Evolutionary conservation across 371 early-diverging fungal genomes (phyloP).

Genomic region (Mortierella sp.): DNA sequence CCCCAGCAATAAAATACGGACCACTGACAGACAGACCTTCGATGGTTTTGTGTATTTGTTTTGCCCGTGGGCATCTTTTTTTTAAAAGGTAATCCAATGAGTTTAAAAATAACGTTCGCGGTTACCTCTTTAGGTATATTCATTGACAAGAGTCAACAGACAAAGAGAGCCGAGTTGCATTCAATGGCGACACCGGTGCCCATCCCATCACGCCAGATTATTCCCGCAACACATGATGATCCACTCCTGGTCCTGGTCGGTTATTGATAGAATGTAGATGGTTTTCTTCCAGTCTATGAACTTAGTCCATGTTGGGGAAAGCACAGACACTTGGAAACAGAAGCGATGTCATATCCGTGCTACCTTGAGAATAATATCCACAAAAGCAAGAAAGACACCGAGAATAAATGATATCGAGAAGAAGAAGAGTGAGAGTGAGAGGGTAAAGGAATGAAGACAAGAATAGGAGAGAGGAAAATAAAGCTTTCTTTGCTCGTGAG

Average conservation of each 20-base stretch:
- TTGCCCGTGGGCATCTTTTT: constrained; percentile 42
- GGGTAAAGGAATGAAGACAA: neutral
- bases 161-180: constrained; percentile 5
- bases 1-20: neutral
- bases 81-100: neutral
- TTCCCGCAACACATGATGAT: neutral
- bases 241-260: neutral
- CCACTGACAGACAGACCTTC: neutral
- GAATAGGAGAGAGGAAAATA: neutral
- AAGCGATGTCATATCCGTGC: neutral
- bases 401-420: neutral
- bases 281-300: neutral
- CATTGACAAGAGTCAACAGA: neutral
- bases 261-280: too few species aligned
- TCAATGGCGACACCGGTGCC: neutral
- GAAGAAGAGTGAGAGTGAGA: neutral
- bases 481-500: neutral
- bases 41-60: constrained; percentile 7
- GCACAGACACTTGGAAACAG: neutral
- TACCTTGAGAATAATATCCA: neutral
- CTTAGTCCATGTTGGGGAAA: neutral
- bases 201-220: neutral
- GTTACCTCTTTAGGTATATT: constrained; percentile 36
- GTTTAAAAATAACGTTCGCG: constrained; percentile 21
- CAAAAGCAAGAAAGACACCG: neutral